Base-by-base conservation (phyloP, 2,329 filamentous ascomycete genomes). In the Penicillium sp. region DNA sequence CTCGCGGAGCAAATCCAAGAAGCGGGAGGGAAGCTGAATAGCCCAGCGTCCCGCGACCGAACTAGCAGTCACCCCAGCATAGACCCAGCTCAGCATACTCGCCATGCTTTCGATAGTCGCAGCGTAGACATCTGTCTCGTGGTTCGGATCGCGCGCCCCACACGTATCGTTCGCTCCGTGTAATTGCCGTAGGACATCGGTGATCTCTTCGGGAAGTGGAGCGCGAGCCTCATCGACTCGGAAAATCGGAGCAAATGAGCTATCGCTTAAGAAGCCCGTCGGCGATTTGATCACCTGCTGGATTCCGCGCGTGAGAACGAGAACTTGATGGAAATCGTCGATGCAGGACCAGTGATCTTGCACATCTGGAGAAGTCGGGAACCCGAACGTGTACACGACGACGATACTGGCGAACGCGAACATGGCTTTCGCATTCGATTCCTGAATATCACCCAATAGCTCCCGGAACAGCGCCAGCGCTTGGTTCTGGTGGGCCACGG, bases 1-100 rank as follows among this genome's bases (percentile, higher is more conserved):
- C 52, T 75, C 71, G 8, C 69, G 66, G 14, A 76, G 45, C n/a
- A 70, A 58, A 33, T 76, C 71, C 47, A 76, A 56, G 48, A 70
- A 77, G 26, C 64, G 61, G 9, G 65, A 59, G 6, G 67, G 64
- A 25, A 75, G 52, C 51, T 64, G 69, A 49, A 76, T 73, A 2
- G 71, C 72, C 73, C 73, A 76, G 11, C 69, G 66, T 23, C 71
- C 69, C 8, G 67, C 67, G 42, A 71, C 61, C 18, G 69, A 85
- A 1, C 85, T 85, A 63, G 75, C 74, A 3, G 58, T 88, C 86
- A 47, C 82, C 78, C 67, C 65, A 22, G 55, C 57, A 29, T 67
- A 61, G 18, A 63, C 56, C 51, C 57, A 64, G 43, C 63, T 60
- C 25, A 69, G 59, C 56, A 68, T 64, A 11, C 70, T 63, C 20